Percentiles rank a stretch among this genome's conserved stretches.
These are phyloP conservation scores for Suillus spraguei DNA, from an alignment of 768 basidiomycete species.

Conservation along the genomic window DNA sequence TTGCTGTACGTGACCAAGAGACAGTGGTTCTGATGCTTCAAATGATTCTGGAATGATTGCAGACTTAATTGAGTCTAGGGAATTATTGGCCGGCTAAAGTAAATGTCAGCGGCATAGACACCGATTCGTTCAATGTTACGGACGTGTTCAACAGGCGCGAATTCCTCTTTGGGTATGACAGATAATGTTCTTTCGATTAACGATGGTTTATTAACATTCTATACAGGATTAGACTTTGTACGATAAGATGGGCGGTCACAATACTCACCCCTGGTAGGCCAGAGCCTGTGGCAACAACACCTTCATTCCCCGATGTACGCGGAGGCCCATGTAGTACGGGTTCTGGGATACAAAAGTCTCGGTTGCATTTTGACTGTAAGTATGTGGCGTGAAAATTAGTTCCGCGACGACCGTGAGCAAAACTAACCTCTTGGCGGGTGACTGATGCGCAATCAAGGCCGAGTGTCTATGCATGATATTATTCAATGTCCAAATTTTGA, in stretches of 20 bases:
- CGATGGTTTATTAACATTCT: not conserved
- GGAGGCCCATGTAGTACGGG: not conserved
- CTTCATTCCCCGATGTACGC: not conserved
- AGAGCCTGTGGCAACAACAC: not conserved
- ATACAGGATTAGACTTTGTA: slow-evolving; percentile 1
- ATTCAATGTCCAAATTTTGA: not conserved
- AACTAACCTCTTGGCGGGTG: slow-evolving; percentile 3
- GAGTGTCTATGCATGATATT: not conserved
- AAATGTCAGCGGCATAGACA: not conserved
- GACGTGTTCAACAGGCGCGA: not conserved
- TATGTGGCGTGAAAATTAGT: slow-evolving; percentile 2
- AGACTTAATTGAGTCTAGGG: not conserved
- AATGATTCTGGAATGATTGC: slow-evolving; percentile 6
- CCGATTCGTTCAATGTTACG: not conserved
- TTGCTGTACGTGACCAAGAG: not conserved
- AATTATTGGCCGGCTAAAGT: slow-evolving; percentile 1
- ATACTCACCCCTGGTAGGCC: not conserved
- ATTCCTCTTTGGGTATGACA: not conserved
- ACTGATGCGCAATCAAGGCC: not conserved
- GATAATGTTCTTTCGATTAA: not conserved
- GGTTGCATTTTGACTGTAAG: slow-evolving; percentile 2
- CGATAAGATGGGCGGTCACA: not conserved
- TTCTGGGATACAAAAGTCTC: not conserved
- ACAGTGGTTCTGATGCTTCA: not conserved
- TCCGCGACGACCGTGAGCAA: not conserved